Percentiles rank a stretch among this genome's conserved stretches.
Evolutionary conservation across 2,329 filamentous ascomycete species (phyloP).

Genomic region (Alternaria ventricosa): DNA sequence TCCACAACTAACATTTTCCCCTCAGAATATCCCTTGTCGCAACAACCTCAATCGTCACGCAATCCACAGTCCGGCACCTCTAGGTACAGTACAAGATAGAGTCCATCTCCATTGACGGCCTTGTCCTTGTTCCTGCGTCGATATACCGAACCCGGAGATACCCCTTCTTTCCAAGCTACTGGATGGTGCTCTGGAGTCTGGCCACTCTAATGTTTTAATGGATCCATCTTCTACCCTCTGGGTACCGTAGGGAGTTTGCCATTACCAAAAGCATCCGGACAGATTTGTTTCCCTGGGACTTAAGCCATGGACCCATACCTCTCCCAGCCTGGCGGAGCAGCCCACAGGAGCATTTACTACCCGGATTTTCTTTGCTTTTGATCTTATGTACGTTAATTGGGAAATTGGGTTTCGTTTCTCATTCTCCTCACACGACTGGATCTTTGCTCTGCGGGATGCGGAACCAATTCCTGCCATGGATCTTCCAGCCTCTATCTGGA

Average conservation of each 20-base stretch:
- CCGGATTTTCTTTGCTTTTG: constrained; percentile 19
- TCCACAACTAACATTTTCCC: constrained; percentile 23
- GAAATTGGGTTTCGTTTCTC: constrained; percentile 18
- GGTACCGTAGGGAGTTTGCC: constrained; percentile 34
- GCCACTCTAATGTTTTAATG: constrained; percentile 35
- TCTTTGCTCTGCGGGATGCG: constrained; percentile 10
- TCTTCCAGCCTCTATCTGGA: constrained; percentile 5
- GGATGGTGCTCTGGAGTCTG: constrained; percentile 42
- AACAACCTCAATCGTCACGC: constrained; percentile 34
- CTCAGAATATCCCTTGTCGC: constrained; percentile 43
- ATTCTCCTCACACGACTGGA: constrained; percentile 8
- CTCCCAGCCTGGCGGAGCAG: constrained; percentile 15
- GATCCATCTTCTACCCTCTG: constrained; percentile 27
- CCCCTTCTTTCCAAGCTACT: constrained; percentile 38
- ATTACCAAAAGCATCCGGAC: constrained; percentile 34
- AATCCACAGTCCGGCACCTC: constrained; percentile 32
- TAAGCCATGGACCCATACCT: constrained; percentile 20
- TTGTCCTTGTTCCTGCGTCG: constrained; percentile 39
- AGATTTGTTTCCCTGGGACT: constrained; percentile 24
- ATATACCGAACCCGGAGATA: constrained; percentile 45
- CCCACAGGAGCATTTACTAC: constrained; percentile 19
- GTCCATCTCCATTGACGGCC: constrained; percentile 34
- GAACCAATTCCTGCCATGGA: constrained; percentile 13
- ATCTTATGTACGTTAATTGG: constrained; percentile 25
- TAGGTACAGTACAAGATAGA: constrained; percentile 34